phyloP scores from a whole-genome alignment of 441 rosid genomes.

The Omphalea diandra region DNA sequence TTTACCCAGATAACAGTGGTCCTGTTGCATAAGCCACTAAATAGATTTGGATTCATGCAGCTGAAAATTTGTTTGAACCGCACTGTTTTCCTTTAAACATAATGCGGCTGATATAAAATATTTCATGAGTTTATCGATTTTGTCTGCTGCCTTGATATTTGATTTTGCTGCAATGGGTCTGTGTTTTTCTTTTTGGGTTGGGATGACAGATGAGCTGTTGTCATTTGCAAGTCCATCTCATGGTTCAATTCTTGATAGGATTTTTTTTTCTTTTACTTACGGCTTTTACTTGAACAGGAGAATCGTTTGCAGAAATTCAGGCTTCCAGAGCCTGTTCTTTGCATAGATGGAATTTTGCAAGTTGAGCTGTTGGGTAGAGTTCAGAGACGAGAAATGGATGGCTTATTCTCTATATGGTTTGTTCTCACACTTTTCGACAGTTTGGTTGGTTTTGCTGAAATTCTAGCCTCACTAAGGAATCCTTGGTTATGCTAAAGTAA shows the following conservation, averaged over 20 bases:
- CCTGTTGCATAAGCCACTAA: background rate
- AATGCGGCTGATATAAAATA: no score
- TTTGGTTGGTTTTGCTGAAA: background rate
- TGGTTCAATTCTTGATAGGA: background rate
- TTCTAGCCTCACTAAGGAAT: background rate
- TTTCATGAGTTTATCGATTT: no score
- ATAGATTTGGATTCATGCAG: slow-evolving; percentile 8
- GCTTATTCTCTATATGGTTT: slow-evolving; percentile 82
- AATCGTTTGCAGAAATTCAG: slow-evolving; percentile 63
- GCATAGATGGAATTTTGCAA: slow-evolving; percentile 79
- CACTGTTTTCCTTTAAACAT: background rate
- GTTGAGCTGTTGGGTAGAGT: slow-evolving; percentile 86
- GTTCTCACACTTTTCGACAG: slow-evolving; percentile 21
- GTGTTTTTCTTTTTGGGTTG: no score
- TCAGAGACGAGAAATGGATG: slow-evolving; percentile 79
- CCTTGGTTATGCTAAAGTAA: background rate
- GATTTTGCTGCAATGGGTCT: no score
- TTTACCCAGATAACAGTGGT: background rate
- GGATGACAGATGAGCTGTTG: background rate
- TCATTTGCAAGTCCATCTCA: background rate
- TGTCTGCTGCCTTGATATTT: no score
- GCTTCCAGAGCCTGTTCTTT: slow-evolving; percentile 85
- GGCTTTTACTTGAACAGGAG: slow-evolving; percentile 48
- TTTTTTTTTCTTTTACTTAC: background rate
- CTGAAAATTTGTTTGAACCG: background rate